phyloP scores from a whole-genome alignment of 1,139 yeast species.

The Pichia sp. region DNA sequence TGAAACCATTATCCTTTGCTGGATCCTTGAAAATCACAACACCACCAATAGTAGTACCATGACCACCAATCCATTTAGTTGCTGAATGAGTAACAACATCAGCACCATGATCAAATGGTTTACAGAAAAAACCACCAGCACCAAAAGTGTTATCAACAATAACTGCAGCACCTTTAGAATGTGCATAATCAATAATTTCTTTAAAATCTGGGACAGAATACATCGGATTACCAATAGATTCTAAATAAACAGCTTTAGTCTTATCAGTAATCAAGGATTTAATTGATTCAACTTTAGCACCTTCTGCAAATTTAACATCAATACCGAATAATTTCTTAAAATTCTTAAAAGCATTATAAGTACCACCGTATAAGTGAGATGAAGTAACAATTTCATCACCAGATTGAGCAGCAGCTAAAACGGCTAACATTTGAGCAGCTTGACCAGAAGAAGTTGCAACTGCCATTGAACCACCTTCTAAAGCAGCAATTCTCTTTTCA shows the following conservation, averaged over 20 bases:
- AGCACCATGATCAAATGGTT: conserved; percentile 81
- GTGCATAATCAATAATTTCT: conserved; percentile 68
- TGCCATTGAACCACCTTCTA: conserved; percentile 90
- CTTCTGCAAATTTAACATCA: conserved; percentile 74
- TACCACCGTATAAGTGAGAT: conserved; percentile 91
- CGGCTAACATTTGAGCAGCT: conserved; percentile 86
- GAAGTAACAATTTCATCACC: conserved; percentile 90
- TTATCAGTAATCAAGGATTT: conserved; percentile 69
- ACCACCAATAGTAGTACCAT: conserved; percentile 94
- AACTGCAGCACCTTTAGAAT: conserved; percentile 81
- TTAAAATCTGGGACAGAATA: conserved; percentile 91
- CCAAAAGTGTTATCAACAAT: conserved; percentile 97
- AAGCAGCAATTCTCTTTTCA: conserved; percentile 85
- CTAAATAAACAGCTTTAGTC: conserved; percentile 86
- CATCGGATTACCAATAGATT: conserved; percentile 90
- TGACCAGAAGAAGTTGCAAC: conserved; percentile 91
- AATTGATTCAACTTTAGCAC: conserved; percentile 60
- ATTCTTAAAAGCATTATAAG: conserved; percentile 90
- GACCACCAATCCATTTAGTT: conserved; percentile 98
- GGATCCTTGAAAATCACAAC: conserved; percentile 83
- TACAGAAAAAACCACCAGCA: conserved; percentile 86
- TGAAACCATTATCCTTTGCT: conserved; percentile 43
- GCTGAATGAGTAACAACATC: conserved; percentile 70
- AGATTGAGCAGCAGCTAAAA: conserved; percentile 73
- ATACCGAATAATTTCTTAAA: conserved; percentile 77